Evolutionary conservation across 1,284 basidiomycete genomes (phyloP).

Genomic region (Vanrija sp.): DNA sequence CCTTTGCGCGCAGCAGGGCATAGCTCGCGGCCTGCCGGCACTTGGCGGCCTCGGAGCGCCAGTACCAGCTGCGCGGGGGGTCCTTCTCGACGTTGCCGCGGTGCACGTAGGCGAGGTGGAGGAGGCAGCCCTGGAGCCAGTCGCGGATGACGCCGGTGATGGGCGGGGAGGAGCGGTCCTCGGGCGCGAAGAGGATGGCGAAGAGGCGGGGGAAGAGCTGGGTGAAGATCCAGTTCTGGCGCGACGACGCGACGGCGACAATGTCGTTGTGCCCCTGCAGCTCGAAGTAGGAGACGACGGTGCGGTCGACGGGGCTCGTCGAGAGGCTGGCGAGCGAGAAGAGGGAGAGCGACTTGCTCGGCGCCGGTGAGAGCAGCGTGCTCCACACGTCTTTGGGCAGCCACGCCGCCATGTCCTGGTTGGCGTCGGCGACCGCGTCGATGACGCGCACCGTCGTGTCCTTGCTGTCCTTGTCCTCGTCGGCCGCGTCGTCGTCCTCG

Average conservation of each 20-base stretch:
- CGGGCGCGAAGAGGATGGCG: constrained; percentile 1
- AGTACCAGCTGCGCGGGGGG: constrained; percentile 3
- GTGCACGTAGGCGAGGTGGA: constrained; percentile 20
- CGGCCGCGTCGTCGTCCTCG: no score
- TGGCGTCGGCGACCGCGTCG: no score
- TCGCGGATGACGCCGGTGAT: constrained; percentile 3
- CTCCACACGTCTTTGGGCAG: no score
- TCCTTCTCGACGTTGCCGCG: constrained; percentile 19
- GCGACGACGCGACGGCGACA: constrained; percentile 2
- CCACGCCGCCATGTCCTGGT: no score
- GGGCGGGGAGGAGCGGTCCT: background rate
- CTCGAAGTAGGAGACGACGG: constrained; percentile 20
- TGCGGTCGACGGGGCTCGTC: constrained; percentile 1
- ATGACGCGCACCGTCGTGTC: no score
- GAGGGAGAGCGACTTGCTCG: no score
- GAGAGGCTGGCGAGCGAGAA: constrained; percentile 10
- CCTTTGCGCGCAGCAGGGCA: constrained; percentile 14
- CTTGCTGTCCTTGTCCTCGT: no score
- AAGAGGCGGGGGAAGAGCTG: constrained; percentile 19
- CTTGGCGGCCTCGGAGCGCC: constrained; percentile 6
- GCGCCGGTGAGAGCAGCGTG: no score
- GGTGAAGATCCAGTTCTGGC: constrained; percentile 23
- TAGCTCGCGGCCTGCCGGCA: constrained; percentile 12
- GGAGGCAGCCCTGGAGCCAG: constrained; percentile 14
- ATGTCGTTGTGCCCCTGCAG: constrained; percentile 19